These are phyloP conservation scores for Cinnamomum micranthum DNA, from an alignment of 164 flowering plant genomes.

Conservation along the genomic window DNA sequence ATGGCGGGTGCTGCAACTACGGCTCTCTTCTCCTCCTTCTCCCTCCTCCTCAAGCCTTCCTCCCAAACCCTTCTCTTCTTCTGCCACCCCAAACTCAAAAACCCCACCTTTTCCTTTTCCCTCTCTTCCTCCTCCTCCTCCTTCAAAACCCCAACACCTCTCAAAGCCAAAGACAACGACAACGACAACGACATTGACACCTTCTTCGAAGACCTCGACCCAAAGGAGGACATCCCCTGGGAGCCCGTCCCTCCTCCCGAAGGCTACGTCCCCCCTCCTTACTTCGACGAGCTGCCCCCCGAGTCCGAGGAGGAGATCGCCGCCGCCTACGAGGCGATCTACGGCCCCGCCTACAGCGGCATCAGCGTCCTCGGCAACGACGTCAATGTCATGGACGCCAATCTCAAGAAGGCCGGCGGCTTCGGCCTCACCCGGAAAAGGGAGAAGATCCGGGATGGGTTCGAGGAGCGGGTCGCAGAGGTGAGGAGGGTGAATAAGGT, in stretches of 20 bases:
- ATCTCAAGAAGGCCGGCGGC: conserved; percentile 48
- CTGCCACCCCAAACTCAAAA: conserved; percentile 9
- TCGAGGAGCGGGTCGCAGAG: conserved; percentile 88
- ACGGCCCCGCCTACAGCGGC: conserved; percentile 88
- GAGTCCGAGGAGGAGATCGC: conserved; percentile 83
- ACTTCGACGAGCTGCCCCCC: conserved; percentile 60
- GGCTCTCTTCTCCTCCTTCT: conserved; percentile 32
- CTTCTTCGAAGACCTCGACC: conserved; percentile 47
- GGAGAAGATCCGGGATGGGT: conserved; percentile 75
- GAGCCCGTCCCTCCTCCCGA: conserved; percentile 59
- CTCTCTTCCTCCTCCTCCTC: conserved; percentile 8
- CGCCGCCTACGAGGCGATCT: conserved; percentile 74
- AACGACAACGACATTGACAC: conserved; percentile 47
- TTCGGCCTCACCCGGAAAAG: conserved; percentile 47
- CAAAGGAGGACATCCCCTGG: conserved; percentile 39
- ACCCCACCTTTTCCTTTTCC: conserved; percentile 9
- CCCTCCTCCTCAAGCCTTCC: conserved; percentile 3
- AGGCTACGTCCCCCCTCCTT: conserved; percentile 54
- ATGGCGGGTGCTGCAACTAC: conserved; percentile 10
- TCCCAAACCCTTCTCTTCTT: conserved; percentile 6
- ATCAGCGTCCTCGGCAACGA: conserved; percentile 63
- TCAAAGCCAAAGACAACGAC: conserved; percentile 10
- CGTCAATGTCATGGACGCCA: conserved; percentile 66
- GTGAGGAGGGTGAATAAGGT: conserved; percentile 96
- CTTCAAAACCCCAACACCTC: conserved; percentile 9